Conservation (phyloP, 495 filamentous ascomycete genomes). For the Aspergillus taichungensis region DNA sequence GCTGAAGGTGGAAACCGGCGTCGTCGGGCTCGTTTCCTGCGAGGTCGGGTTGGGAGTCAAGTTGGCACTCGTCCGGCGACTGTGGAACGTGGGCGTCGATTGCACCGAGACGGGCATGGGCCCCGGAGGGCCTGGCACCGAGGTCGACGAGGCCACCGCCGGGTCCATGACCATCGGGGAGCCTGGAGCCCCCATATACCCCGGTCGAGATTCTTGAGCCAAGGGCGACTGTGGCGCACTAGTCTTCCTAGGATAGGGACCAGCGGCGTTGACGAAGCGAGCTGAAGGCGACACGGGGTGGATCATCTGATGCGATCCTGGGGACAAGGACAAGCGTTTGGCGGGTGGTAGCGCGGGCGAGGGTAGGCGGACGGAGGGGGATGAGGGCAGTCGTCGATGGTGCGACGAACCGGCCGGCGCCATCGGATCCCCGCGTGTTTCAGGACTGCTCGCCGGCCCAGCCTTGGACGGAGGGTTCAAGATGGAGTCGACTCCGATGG, state of each 20-base stretch:
- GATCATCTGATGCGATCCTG: constrained; percentile 45
- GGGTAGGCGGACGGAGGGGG: constrained; percentile 23
- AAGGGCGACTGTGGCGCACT: constrained; percentile 41
- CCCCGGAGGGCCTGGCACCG: constrained; percentile 23
- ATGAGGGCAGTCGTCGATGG: constrained; percentile 25
- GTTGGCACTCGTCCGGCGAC: constrained; percentile 34
- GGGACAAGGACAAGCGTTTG: constrained; percentile 27
- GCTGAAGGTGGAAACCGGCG: constrained; percentile 42
- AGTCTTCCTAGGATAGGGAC: constrained; percentile 35
- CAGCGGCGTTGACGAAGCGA: constrained; percentile 24
- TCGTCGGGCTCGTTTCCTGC: constrained; percentile 48
- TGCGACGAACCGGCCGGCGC: constrained; percentile 17
- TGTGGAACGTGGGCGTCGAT: constrained; percentile 33
- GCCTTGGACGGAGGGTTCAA: constrained; percentile 37
- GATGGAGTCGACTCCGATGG: constrained; percentile 43
- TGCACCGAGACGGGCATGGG: constrained; percentile 26
- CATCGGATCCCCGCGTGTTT: constrained; percentile 18
- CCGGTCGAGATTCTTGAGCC: constrained; percentile 26
- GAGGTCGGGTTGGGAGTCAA: constrained; percentile 35
- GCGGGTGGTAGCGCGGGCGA: constrained; percentile 24
- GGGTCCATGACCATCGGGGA: constrained; percentile 25
- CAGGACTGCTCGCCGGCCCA: constrained; percentile 6
- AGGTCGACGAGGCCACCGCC: constrained; percentile 16
- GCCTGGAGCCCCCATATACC: constrained; percentile 17
- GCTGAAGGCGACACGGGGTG: constrained; percentile 56